Conservation (phyloP, 2,329 filamentous ascomycete genomes). For the Thyridium curvatum region DNA sequence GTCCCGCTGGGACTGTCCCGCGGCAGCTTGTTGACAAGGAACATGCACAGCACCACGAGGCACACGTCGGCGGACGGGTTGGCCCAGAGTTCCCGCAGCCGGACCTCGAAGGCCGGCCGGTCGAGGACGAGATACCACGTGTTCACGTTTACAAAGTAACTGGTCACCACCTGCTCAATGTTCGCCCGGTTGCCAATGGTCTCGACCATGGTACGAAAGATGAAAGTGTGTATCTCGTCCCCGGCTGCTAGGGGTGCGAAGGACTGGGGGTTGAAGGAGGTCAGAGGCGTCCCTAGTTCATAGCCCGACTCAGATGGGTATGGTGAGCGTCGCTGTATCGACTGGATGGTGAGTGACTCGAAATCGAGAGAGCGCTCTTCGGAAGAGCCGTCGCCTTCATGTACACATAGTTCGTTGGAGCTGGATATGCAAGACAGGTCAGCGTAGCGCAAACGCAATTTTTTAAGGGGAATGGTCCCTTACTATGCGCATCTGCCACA, state of each 20-base stretch:
- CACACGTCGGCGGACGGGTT: slow-evolving; percentile 18
- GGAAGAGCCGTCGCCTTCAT: slow-evolving; percentile 15
- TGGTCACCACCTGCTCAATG: slow-evolving; percentile 13
- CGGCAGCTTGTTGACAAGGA: slow-evolving; percentile 15
- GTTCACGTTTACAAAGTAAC: slow-evolving; percentile 18
- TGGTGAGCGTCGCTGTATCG: neutral
- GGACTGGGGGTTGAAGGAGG: slow-evolving; percentile 12
- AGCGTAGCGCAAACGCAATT: neutral
- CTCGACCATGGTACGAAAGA: slow-evolving; percentile 16
- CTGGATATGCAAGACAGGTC: slow-evolving; percentile 4
- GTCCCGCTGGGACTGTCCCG: slow-evolving; percentile 9
- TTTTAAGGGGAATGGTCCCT: slow-evolving; percentile 8
- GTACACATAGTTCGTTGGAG: slow-evolving; percentile 16
- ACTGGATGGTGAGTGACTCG: slow-evolving; percentile 6
- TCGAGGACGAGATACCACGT: slow-evolving; percentile 21
- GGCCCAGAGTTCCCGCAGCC: slow-evolving; percentile 15
- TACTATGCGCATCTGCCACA: slow-evolving; percentile 20
- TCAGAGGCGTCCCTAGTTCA: slow-evolving; percentile 9
- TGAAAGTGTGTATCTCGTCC: slow-evolving; percentile 16
- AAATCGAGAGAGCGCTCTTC: slow-evolving; percentile 4
- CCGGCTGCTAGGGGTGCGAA: slow-evolving; percentile 15
- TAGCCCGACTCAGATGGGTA: slow-evolving; percentile 9
- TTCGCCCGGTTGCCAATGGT: slow-evolving; percentile 13
- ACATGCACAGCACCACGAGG: slow-evolving; percentile 18
- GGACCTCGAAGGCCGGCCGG: slow-evolving; percentile 12